phyloP scores from a whole-genome alignment of 306 rosid genomes.

The Phaseolus lunatus region DNA sequence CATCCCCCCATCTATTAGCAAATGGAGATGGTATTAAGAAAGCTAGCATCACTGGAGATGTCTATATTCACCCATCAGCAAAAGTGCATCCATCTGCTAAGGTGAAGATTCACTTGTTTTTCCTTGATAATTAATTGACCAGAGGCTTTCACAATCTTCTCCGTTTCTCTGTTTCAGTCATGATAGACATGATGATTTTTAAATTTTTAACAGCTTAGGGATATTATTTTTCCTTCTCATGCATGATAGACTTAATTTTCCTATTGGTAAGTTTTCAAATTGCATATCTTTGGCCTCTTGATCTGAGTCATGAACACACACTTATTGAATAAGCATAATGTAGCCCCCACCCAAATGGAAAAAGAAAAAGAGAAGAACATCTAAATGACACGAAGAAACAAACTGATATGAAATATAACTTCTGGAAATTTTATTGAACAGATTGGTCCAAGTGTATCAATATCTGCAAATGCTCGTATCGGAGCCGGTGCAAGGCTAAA shows the following conservation, averaged over 20 bases:
- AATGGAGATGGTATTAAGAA: constrained; percentile 73
- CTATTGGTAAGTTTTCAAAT: constrained; percentile 15
- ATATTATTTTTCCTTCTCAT: constrained; percentile 23
- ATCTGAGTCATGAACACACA: constrained; percentile 7
- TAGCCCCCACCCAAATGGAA: background rate
- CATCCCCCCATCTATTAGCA: constrained; percentile 73
- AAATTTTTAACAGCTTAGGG: constrained; percentile 8
- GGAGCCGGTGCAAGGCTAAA: constrained; percentile 96
- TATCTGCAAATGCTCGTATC: constrained; percentile 96
- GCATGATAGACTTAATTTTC: background rate
- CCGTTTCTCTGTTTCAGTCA: background rate
- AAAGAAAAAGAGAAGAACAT: background rate
- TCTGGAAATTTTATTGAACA: constrained; percentile 49
- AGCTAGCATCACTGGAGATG: constrained; percentile 82
- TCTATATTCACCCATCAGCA: constrained; percentile 93
- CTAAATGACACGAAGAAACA: constrained; percentile 7
- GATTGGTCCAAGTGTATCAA: constrained; percentile 96
- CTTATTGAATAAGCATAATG: background rate
- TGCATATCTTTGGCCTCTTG: constrained; percentile 22
- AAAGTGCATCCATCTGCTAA: constrained; percentile 93
- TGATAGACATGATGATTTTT: background rate
- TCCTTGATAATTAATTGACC: background rate
- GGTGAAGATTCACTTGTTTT: constrained; percentile 53
- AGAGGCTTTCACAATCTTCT: constrained; percentile 22
- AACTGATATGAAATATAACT: constrained; percentile 41